Conservation (phyloP, 345 rosid genomes). For the Sapria himalayana region DNA sequence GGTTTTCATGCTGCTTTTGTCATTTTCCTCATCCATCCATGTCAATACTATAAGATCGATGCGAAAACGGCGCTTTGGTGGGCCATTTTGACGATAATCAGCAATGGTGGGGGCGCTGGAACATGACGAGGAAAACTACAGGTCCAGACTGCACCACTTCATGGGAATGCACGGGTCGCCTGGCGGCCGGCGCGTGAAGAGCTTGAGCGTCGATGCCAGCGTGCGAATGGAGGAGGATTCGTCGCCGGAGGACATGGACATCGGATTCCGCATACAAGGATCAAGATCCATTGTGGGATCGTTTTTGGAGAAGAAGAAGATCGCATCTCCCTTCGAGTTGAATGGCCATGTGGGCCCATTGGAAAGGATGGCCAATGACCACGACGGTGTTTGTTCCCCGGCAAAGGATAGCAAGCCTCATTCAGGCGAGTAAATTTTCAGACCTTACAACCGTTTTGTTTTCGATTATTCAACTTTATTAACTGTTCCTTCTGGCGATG, state of each 20-base stretch:
- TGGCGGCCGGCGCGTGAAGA: slow-evolving; percentile 22
- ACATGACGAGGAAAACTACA: slow-evolving; percentile 33
- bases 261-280: slow-evolving; percentile 9
- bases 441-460: not conserved
- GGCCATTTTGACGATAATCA: not conserved
- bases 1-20: not conserved
- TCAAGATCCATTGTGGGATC: slow-evolving; percentile 8
- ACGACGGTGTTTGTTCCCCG: slow-evolving; percentile 2
- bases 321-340: slow-evolving; percentile 6
- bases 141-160: slow-evolving; percentile 44
- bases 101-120: slow-evolving; percentile 37
- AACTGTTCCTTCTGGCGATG: slow-evolving; percentile 1
- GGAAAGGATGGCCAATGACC: slow-evolving; percentile 9
- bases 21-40: not conserved
- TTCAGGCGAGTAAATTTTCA: slow-evolving; percentile 9
- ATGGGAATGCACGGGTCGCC: slow-evolving; percentile 23
- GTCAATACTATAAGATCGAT: not conserved
- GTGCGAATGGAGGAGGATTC: slow-evolving; percentile 12
- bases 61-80: too few species aligned
- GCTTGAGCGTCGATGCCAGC: slow-evolving; percentile 21
- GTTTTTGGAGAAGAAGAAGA: slow-evolving; percentile 9
- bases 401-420: slow-evolving; percentile 9
- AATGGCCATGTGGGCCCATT: slow-evolving; percentile 9
- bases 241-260: slow-evolving; percentile 10
- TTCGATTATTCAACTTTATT: not conserved